Conservation (phyloP, 768 basidiomycete genomes). For the Austroboletus eburneus region DNA sequence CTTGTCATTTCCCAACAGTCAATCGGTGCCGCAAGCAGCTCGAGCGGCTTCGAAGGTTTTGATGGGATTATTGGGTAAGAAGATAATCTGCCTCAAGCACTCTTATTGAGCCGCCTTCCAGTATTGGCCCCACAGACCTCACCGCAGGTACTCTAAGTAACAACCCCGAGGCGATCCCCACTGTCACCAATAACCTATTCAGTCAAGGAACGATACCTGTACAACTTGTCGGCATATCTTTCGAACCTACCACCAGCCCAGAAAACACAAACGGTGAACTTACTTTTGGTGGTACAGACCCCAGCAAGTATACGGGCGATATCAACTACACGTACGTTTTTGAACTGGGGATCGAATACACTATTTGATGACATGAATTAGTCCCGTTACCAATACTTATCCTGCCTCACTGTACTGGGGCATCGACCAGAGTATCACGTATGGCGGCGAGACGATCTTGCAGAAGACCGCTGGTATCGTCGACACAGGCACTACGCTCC, state of each 20-base stretch:
- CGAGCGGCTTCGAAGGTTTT: conserved; percentile 42
- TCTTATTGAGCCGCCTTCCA: conserved; percentile 19
- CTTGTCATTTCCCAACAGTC: conserved; percentile 49
- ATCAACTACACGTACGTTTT: conserved; percentile 39
- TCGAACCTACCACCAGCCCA: conserved; percentile 39
- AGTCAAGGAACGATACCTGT: conserved; percentile 35
- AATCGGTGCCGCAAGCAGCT: conserved; percentile 54
- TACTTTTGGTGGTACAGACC: conserved; percentile 42
- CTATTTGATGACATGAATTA: conserved; percentile 26
- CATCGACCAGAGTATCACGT: conserved; percentile 52
- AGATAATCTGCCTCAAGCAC: neutral
- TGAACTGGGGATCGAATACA: conserved; percentile 20
- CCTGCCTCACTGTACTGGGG: conserved; percentile 57
- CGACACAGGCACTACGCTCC: conserved; percentile 55
- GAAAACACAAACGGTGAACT: conserved; percentile 45
- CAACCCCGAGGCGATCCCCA: conserved; percentile 35
- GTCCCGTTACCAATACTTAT: conserved; percentile 43
- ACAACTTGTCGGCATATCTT: conserved; percentile 47
- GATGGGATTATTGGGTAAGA: conserved; percentile 66
- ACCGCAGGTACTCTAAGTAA: conserved; percentile 38
- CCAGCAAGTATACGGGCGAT: conserved; percentile 29
- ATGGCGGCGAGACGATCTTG: conserved; percentile 46
- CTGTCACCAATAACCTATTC: conserved; percentile 55
- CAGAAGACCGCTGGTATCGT: conserved; percentile 51
- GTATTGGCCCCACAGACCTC: conserved; percentile 57